Evolutionary conservation across 1,139 yeast species (phyloP).

Genomic region (Blastobotrys petasosporus): DNA sequence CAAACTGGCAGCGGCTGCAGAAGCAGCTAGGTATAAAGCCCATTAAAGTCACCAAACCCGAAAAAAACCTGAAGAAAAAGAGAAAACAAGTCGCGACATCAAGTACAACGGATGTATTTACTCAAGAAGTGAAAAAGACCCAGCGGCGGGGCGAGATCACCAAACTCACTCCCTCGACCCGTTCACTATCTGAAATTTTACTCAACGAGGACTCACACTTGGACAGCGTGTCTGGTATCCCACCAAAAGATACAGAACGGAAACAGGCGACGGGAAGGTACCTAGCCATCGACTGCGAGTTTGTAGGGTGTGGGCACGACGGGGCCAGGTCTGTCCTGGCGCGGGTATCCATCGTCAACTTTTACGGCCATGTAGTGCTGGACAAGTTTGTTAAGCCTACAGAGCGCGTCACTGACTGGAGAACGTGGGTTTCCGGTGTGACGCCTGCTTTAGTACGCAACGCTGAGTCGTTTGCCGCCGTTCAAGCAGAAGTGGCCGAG

Average conservation of each 20-base stretch:
- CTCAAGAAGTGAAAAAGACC: neutral
- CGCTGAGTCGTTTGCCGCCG: constrained; percentile 62
- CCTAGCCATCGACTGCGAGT: constrained; percentile 86
- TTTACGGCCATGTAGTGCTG: constrained; percentile 61
- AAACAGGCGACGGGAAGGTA: constrained; percentile 49
- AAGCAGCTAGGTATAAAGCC: constrained; percentile 13
- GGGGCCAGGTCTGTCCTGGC: constrained; percentile 71
- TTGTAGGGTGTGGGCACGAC: constrained; percentile 81
- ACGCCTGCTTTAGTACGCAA: constrained; percentile 58
- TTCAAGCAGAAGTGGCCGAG: constrained; percentile 52
- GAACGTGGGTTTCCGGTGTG: constrained; percentile 93
- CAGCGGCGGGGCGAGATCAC: neutral
- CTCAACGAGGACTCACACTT: neutral
- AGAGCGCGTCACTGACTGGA: constrained; percentile 78
- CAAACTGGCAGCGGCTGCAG: constrained; percentile 22
- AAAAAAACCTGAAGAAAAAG: constrained; percentile 2
- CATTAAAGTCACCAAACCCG: constrained; percentile 1
- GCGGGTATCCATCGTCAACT: constrained; percentile 81
- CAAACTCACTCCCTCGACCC: neutral
- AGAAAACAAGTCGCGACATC: neutral
- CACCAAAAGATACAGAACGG: neutral
- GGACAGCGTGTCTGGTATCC: neutral
- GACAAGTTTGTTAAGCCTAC: constrained; percentile 73
- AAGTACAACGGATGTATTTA: neutral
- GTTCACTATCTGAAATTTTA: neutral